Evolutionary conservation across 768 basidiomycete genomes (phyloP).

Genomic region (Trametes cubensis): DNA sequence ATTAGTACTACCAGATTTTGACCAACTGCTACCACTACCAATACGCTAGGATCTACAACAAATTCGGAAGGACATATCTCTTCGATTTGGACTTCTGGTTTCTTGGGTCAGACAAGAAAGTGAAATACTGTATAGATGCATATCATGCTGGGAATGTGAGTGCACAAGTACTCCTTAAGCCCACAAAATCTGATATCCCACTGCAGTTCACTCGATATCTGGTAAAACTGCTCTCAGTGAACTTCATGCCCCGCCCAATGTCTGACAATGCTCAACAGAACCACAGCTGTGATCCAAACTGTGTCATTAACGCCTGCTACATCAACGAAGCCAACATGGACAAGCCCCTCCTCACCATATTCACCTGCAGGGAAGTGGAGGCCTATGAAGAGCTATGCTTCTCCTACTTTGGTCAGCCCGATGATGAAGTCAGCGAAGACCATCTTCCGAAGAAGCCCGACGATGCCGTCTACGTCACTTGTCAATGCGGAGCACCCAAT

Average conservation of each 20-base stretch:
- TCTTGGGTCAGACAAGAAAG: slow-evolving; percentile 43
- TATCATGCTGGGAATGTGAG: slow-evolving; percentile 86
- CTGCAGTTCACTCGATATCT: slow-evolving; percentile 87
- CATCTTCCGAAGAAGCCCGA: slow-evolving; percentile 1
- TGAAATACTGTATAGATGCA: slow-evolving; percentile 74
- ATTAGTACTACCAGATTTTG: not conserved
- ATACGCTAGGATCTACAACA: slow-evolving; percentile 65
- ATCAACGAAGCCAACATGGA: slow-evolving; percentile 75
- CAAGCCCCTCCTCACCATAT: slow-evolving; percentile 70
- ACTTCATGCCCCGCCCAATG: not conserved
- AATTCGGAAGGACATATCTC: slow-evolving; percentile 75
- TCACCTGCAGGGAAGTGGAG: slow-evolving; percentile 64
- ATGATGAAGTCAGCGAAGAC: slow-evolving; percentile 36
- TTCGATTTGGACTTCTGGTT: slow-evolving; percentile 83
- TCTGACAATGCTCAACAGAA: slow-evolving; percentile 52
- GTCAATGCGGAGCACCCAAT: slow-evolving; percentile 53
- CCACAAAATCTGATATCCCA: slow-evolving; percentile 5
- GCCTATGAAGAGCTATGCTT: slow-evolving; percentile 76
- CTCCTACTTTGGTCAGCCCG: slow-evolving; percentile 61
- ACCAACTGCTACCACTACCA: slow-evolving; percentile 6
- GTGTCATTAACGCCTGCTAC: slow-evolving; percentile 68
- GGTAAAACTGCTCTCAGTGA: slow-evolving; percentile 44
- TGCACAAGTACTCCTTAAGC: slow-evolving; percentile 16
- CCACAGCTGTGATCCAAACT: slow-evolving; percentile 91
- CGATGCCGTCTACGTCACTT: slow-evolving; percentile 46